Evolutionary conservation across 23 red algal genomes (phyloP).

Genomic region (Pyropia haitanensis): DNA sequence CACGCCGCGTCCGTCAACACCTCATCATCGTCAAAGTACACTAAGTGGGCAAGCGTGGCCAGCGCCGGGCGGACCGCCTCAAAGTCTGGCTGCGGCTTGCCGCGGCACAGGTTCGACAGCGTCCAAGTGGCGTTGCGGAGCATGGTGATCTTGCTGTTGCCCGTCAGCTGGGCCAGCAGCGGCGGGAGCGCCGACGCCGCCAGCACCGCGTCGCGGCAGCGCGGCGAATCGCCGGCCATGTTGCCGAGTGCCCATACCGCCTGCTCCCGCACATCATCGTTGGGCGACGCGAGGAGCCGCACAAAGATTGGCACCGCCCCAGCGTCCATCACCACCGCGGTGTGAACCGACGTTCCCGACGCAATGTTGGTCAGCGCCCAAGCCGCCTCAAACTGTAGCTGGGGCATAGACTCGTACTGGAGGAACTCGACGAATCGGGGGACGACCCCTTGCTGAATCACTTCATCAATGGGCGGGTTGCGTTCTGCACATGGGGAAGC

Average conservation of each 20-base stretch:
- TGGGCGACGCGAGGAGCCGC: constrained; percentile 61
- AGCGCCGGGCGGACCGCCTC: constrained; percentile 65
- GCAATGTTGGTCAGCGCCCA: constrained; percentile 95
- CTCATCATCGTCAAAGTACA: constrained; percentile 74
- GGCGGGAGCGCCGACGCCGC: constrained; percentile 66
- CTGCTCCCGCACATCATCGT: constrained; percentile 93
- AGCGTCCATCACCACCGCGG: constrained; percentile 74
- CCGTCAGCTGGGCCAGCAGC: constrained; percentile 61
- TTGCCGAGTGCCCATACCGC: constrained; percentile 95
- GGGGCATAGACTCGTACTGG: constrained; percentile 46
- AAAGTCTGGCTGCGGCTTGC: constrained; percentile 77
- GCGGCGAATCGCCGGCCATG: constrained; percentile 83
- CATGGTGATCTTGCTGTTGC: constrained; percentile 67
- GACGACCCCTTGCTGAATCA: constrained; percentile 76
- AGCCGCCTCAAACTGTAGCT: constrained; percentile 93
- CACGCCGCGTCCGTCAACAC: constrained; percentile 89
- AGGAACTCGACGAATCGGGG: constrained; percentile 86
- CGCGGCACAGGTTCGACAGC: constrained; percentile 88
- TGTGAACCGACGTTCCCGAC: constrained; percentile 77
- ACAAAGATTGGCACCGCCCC: constrained; percentile 90
- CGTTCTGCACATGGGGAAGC: constrained; percentile 7
- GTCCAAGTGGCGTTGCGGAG: constrained; percentile 93
- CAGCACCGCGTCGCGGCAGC: constrained; percentile 80
- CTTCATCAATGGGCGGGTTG: constrained; percentile 87
- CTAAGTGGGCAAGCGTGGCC: constrained; percentile 58